phyloP scores from a whole-genome alignment of 2,329 filamentous ascomycete genomes.

The Fusarium illudens region DNA sequence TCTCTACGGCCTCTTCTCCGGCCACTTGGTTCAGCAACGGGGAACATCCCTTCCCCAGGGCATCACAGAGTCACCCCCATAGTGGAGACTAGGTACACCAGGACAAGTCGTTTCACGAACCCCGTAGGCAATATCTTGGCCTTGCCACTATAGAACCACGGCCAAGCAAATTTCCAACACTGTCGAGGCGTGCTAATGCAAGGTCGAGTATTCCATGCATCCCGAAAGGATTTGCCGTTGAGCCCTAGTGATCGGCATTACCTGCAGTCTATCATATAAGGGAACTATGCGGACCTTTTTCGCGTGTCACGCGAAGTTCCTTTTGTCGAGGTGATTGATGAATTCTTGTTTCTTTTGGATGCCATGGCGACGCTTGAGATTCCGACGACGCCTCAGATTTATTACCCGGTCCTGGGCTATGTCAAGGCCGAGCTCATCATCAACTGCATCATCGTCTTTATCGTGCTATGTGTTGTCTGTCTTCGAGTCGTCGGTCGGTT shows the following conservation, averaged over 20 bases:
- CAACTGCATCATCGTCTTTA: conserved; percentile 44
- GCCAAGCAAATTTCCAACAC: background rate
- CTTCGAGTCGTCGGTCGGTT: conserved; percentile 43
- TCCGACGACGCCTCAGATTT: conserved; percentile 27
- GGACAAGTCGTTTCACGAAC: conserved; percentile 20
- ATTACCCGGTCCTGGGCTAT: conserved; percentile 29
- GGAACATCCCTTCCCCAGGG: conserved; percentile 3
- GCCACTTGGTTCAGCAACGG: background rate
- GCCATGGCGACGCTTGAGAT: conserved; percentile 11
- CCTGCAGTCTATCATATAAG: conserved; percentile 22
- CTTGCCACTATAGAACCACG: background rate
- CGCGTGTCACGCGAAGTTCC: background rate
- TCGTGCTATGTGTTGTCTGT: conserved; percentile 42
- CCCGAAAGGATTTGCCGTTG: background rate
- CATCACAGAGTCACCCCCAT: background rate
- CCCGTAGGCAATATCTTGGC: background rate
- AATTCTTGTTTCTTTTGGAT: conserved; percentile 9
- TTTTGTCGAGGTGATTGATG: background rate
- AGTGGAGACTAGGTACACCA: conserved; percentile 10
- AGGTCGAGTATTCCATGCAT: conserved; percentile 4
- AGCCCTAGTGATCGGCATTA: conserved; percentile 21
- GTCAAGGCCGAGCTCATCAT: conserved; percentile 43
- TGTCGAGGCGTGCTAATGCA: conserved; percentile 12
- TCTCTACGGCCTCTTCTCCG: background rate
- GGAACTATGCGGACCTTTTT: conserved; percentile 2